These are phyloP conservation scores for Closterium sp. DNA, from an alignment of 139 green algal genomes.

Conservation along the genomic window DNA sequence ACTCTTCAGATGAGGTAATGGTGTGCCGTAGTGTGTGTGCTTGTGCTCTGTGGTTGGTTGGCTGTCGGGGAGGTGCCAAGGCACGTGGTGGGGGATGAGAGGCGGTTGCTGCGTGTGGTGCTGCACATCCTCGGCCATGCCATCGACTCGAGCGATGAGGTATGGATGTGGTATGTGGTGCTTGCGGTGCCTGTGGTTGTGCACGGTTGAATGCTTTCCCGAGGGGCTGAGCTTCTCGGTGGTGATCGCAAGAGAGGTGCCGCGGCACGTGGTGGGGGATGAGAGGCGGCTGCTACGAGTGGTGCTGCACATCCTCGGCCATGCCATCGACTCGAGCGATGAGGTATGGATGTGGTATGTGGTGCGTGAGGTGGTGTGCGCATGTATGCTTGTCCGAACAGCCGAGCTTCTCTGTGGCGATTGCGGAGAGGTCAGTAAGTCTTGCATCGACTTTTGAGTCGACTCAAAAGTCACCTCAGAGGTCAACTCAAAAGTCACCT, in stretches of 20 bases:
- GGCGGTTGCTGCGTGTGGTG: conserved; percentile 14
- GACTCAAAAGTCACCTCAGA: no score
- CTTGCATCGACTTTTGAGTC: not conserved
- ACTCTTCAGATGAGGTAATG: conserved; percentile 2
- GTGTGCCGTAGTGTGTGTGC: not conserved
- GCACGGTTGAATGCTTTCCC: no score
- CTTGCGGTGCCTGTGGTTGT: not conserved
- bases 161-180: not conserved
- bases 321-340: no score
- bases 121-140: conserved; percentile 21
- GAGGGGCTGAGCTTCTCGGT: not conserved
- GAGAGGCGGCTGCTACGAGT: no score
- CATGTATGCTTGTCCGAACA: no score
- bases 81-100: conserved; percentile 12
- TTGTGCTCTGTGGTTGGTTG: not conserved
- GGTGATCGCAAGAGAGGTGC: not conserved
- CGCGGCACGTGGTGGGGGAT: conserved; percentile 14
- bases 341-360: not conserved
- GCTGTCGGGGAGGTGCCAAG: conserved; percentile 7
- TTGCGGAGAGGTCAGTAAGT: no score
- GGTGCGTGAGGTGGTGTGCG: no score
- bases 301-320: conserved; percentile 9
- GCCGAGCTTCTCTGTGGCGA: no score
- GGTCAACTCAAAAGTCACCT: no score
- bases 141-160: not conserved